Evolutionary conservation across 2,329 filamentous ascomycete genomes (phyloP), one percentile per base, ranked within the genome.

Genomic region (Fusarium marasasianum): DNA sequence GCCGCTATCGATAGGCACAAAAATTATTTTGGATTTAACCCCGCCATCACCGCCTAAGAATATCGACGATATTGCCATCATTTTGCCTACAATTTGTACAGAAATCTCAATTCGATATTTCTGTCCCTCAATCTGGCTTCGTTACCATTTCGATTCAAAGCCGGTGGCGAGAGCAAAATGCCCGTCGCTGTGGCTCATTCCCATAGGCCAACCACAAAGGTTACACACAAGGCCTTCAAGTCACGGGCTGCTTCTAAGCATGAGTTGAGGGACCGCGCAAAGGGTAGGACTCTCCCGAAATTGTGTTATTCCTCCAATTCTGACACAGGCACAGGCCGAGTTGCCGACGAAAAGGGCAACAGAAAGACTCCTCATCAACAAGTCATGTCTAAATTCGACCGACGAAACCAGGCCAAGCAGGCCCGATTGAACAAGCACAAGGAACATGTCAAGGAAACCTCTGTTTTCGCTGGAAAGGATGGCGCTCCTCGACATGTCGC

Each of bases 381-480:
- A 85, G 91, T 98, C 84, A 96, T 98, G 94, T 97, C 95, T 67
- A 99, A 98, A 84, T 90, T 99, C 82, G 95, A 98, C 83, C 93
- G 96, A 69, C 92, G 94, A 78, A 98, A 99, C 83, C 94, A 97
- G 86, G 94, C 94, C 77, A 96, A 96, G 83, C 96, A 99, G 86
- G 91, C 92, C 82, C 93, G 96, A 79, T 86, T 93, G 71, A 87
- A 91, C 76, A 98, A 98, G 84, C 91, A 95, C 80, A 91, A 91
- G 80, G 94, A 96, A 78, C 93, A 96, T 80, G 88, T 93, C 54
- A 92, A 93, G 76, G 92, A 94, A 59, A 91, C 90, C 0, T 94
- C 91, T 43, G 87, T 99, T 29, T 99, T 99, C 79, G 84, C 90
- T n/a, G 96, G 96, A 9, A 91, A 91, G 63, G 93, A 97, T 84